A percentile compares a stretch with the other conserved stretches of the same genome.
Conservation (phyloP, 176 grass and related monocot species). For the Puccinellia tenuiflora region DNA sequence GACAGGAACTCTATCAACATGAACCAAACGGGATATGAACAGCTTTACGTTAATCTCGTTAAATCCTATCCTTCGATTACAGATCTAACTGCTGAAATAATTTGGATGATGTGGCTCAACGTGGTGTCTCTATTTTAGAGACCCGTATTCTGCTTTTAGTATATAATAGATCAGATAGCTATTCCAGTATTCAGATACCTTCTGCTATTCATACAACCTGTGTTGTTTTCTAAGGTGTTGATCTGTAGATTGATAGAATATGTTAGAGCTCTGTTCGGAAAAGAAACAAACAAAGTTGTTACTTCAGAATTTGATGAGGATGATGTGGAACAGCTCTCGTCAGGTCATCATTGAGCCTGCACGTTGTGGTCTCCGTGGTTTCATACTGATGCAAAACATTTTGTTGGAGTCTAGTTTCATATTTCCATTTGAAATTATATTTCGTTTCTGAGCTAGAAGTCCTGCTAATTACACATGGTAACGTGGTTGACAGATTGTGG, state of each 20-base stretch:
- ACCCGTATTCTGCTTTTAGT: too few relatives aligned
- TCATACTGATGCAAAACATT: neutral
- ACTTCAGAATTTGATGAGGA: neutral
- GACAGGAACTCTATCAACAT: too few relatives aligned
- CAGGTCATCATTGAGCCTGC: neutral
- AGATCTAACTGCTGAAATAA: too few relatives aligned
- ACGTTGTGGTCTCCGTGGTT: neutral
- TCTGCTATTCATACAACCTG: neutral
- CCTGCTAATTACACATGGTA: constrained; percentile 15
- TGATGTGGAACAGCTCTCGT: neutral
- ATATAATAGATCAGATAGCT: neutral
- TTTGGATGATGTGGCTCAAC: too few relatives aligned
- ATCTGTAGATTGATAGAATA: neutral
- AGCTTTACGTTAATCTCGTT: too few relatives aligned
- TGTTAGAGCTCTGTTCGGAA: neutral
- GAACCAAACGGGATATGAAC: too few relatives aligned
- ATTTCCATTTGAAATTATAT: neutral
- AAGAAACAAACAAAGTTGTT: neutral
- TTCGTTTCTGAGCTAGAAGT: neutral
- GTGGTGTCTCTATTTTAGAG: too few relatives aligned
- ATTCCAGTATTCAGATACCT: neutral
- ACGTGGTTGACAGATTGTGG: constrained; percentile 74
- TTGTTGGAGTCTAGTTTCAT: neutral
- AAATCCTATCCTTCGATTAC: too few relatives aligned
- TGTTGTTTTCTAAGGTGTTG: neutral